Evolutionary conservation across 2,329 filamentous ascomycete species (phyloP), one percentile per base, ranked within the genome.

Genomic region (Zasmidium cellare): DNA sequence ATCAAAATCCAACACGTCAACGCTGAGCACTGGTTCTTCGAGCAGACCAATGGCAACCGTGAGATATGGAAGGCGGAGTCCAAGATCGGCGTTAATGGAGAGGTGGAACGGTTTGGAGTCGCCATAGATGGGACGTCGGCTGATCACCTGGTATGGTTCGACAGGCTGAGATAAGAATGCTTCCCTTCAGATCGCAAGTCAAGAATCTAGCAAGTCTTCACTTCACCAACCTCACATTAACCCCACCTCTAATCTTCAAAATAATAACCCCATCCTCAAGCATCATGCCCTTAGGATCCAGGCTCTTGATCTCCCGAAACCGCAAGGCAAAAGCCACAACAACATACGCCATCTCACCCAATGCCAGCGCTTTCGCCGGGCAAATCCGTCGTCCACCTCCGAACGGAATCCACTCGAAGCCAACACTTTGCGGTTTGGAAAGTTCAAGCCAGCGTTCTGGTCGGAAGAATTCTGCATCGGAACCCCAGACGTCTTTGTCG

Each of bases 231-330:
- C n/a, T 45, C 19, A 52, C 50, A 3, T 20, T 19, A 20, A 53
- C 38, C 6, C 51, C 51, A 46, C 25, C 28, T 9, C 51, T 18
- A 46, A 53, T 46, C 51, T 53, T 53, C 51, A 53, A 46, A 7
- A 53, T 16, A 11, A 53, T 53, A 6, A 11, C 14, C 16, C 20
- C 19, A 2, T 45, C 20, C 22, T 53, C 24, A 14, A 46, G 9
- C 20, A 53, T 19, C n/a, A 19, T 46, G 5, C 46, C 38, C 51
- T 53, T 22, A 3, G 51, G 38, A 46, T 53, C 51, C 12, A 35
- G 16, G 19, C 28, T 53, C 41, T 46, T 18, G 2, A 53, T 46
- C 35, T 53, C 51, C 14, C 51, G 18, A 35, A 46, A 53, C 14
- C 22, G 35, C 6, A 46, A 12, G 12, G 51, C 51, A 46, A 53